A percentile compares a stretch with the other conserved stretches of the same genome.
Conservation (phyloP, 345 rosid genomes). For the Lagerstroemia speciosa region DNA sequence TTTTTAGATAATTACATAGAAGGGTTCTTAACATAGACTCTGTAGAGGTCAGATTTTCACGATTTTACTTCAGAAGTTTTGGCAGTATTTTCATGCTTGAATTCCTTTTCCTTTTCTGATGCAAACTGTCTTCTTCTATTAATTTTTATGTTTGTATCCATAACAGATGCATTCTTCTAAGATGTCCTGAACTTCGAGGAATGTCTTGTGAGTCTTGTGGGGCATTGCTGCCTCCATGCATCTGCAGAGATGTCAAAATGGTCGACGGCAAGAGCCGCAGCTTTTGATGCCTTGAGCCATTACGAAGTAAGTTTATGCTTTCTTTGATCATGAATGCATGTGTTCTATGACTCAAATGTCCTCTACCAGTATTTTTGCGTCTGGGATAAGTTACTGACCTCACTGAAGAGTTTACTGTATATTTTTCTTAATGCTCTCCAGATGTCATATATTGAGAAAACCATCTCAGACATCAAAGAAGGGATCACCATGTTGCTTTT, state of each 20-base stretch:
- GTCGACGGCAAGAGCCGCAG: slow-evolving; percentile 68
- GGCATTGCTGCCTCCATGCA: slow-evolving; percentile 35
- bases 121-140: background rate
- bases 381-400: background rate
- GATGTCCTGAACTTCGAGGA: slow-evolving; percentile 69
- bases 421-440: slow-evolving; percentile 22
- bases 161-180: slow-evolving; percentile 66
- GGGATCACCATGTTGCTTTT: slow-evolving; percentile 37
- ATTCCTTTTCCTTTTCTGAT: too few species aligned
- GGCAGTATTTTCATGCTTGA: background rate
- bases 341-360: too few species aligned
- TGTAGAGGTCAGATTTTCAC: too few species aligned
- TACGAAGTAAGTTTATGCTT: slow-evolving; percentile 51
- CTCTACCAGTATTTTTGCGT: background rate
- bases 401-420: background rate
- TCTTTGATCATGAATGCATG: background rate
- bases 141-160: slow-evolving; percentile 4
- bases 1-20: too few species aligned
- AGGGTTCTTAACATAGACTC: too few species aligned
- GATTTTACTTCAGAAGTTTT: too few species aligned
- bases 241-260: slow-evolving; percentile 27
- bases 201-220: slow-evolving; percentile 66
- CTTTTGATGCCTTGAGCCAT: slow-evolving; percentile 57
- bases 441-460: slow-evolving; percentile 43
- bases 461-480: slow-evolving; percentile 52